These are phyloP conservation scores for Remersonia thermophila DNA, from an alignment of 2,329 filamentous ascomycete species.

Conservation along the genomic window DNA sequence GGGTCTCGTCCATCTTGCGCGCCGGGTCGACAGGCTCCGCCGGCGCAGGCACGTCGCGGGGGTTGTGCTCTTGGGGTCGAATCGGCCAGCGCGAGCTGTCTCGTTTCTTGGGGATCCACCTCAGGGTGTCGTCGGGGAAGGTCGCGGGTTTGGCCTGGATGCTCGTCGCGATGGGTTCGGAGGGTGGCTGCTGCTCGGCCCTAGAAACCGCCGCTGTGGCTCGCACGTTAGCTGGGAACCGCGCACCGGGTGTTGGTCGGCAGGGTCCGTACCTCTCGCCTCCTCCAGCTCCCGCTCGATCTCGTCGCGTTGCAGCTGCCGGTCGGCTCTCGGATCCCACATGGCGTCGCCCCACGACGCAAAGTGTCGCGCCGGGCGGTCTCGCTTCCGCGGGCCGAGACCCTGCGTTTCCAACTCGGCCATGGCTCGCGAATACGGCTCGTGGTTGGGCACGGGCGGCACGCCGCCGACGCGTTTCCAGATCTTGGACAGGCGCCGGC, in stretches of 20 bases:
- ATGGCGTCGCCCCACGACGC: conserved; percentile 21
- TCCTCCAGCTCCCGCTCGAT: conserved; percentile 10
- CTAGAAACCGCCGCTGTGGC: conserved; percentile 7
- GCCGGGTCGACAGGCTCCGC: conserved; percentile 8
- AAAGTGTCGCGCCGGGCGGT: conserved; percentile 19
- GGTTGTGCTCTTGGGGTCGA: conserved; percentile 10
- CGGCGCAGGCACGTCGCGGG: conserved; percentile 11
- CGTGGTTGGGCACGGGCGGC: background rate
- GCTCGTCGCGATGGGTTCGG: background rate
- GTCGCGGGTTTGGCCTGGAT: conserved; percentile 7
- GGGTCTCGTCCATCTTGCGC: conserved; percentile 11
- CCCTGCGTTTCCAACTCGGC: conserved; percentile 25
- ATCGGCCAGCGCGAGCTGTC: conserved; percentile 23
- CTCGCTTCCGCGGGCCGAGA: conserved; percentile 23
- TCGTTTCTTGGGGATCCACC: conserved; percentile 21
- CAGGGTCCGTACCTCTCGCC: conserved; percentile 17
- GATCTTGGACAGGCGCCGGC: conserved; percentile 15
- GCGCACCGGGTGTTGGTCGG: background rate
- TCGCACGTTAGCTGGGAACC: conserved; percentile 1
- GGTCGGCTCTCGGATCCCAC: conserved; percentile 18
- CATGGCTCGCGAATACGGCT: conserved; percentile 11
- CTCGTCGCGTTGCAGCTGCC: background rate
- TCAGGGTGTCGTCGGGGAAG: conserved; percentile 15
- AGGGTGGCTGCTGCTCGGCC: conserved; percentile 6
- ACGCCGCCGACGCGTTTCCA: conserved; percentile 22